Evolutionary conservation across 768 basidiomycete genomes (phyloP), one percentile per base, ranked within the genome.

Genomic region (Daedalea quercina): DNA sequence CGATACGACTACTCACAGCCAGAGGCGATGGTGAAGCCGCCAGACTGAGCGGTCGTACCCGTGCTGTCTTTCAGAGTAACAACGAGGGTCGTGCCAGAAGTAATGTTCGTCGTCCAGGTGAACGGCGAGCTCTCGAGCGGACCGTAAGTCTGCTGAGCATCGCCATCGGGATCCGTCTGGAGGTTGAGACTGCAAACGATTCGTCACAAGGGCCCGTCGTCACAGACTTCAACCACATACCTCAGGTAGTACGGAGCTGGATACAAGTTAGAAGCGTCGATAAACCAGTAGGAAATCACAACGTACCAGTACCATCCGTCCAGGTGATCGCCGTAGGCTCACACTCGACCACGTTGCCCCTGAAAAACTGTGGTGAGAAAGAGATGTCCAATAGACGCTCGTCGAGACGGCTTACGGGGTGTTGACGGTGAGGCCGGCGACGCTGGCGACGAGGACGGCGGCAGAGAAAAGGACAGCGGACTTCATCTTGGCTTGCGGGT

Each of bases 21-120:
- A 7, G 68, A 0, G 26, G 65, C 59, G 56, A 87, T 63, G 15
- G 66, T 71, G 72, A 89, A 75, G 2, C 79, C 28, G 6, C 76
- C 86, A 2, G 76, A 68, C 59, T 82, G 82, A 0, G 65, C 72
- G 45, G 64, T 23, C 0, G 20, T 0, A 60, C 91, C 90, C 28
- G 70, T 78, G 51, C 52, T 65, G 61, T 94, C 91, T 63, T 76
- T 78, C 56, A 93, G 54, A 12, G 69, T 73, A 25, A 91, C 64
- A 48, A 79, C 82, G 52, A 91, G 65, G 37, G 58, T 64, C 3
- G 75, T 77, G n/a, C 72, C 84, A 81, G 53, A 0, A 1, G 74
- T 45, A 33, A 76, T 61, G 70, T 83, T 81, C 49, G 74, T 76
- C 0, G 24, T 50, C 87, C 87, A 90, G 20, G 77, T 80, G 54